phyloP scores from a whole-genome alignment of 225 moss, liverwort and hornwort genomes.

The Climacium dendroides region DNA sequence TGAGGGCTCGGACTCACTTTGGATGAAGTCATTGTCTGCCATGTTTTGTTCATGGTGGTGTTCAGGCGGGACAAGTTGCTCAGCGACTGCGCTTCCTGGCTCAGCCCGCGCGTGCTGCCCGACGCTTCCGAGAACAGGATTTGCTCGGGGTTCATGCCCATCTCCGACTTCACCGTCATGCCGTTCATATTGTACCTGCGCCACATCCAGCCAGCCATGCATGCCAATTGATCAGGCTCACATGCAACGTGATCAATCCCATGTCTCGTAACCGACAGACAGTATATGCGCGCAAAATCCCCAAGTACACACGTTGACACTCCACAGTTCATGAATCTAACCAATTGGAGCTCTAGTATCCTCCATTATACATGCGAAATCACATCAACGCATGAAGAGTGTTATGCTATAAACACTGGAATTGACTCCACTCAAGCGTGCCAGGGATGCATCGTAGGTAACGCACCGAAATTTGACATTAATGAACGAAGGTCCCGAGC shows the following conservation, averaged over 20 bases:
- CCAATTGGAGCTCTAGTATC: neutral
- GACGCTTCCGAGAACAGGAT: constrained; percentile 88
- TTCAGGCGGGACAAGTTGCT: constrained; percentile 71
- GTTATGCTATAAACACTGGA: neutral
- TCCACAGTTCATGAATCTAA: neutral
- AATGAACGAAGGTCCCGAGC: neutral
- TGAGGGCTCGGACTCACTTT: constrained; percentile 74
- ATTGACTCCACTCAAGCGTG: neutral
- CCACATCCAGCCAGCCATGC: neutral
- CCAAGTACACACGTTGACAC: neutral
- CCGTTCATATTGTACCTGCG: constrained; percentile 74
- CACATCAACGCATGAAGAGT: neutral
- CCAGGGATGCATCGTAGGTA: neutral
- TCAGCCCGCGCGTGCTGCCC: constrained; percentile 80
- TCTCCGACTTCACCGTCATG: constrained; percentile 74
- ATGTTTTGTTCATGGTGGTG: constrained; percentile 68
- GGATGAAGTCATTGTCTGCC: constrained; percentile 69
- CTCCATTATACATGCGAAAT: neutral
- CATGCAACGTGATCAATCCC: neutral
- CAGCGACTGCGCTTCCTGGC: constrained; percentile 83
- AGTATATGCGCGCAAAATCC: neutral
- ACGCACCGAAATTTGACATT: neutral
- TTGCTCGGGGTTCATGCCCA: constrained; percentile 92
- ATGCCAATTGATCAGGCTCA: neutral
- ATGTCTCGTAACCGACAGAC: constrained; percentile 10